Evolutionary conservation across 306 rosid species (phyloP).

Genomic region (Sophora flavescens): DNA sequence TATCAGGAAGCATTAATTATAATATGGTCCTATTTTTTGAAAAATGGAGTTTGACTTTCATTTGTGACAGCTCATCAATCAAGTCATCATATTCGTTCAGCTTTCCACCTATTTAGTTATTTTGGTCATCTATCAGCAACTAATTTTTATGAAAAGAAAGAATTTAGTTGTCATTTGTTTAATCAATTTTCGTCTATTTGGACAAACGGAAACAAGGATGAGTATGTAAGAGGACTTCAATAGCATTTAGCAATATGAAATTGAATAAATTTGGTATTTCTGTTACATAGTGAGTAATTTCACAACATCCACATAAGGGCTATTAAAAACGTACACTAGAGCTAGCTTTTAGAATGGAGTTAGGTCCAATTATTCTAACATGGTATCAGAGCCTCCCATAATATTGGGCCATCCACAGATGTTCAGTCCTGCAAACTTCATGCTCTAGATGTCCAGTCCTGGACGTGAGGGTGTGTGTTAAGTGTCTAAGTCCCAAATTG

Average conservation of each 20-base stretch:
- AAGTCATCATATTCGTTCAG: neutral
- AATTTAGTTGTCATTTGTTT: neutral
- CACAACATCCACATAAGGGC: constrained; percentile 25
- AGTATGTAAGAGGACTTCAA: neutral
- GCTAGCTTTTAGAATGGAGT: too few relatives aligned
- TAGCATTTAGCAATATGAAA: neutral
- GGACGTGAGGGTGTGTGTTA: too few relatives aligned
- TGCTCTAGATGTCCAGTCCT: too few relatives aligned
- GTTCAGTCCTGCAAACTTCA: too few relatives aligned
- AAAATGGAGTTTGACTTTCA: neutral
- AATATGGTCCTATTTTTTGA: neutral
- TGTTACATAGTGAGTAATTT: constrained; percentile 23
- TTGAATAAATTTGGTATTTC: constrained; percentile 3
- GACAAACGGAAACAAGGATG: neutral
- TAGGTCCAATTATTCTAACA: too few relatives aligned
- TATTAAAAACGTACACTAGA: constrained; percentile 38
- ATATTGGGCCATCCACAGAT: too few relatives aligned
- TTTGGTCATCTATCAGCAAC: neutral
- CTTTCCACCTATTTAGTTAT: neutral
- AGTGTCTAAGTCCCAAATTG: too few relatives aligned
- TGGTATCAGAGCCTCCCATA: too few relatives aligned
- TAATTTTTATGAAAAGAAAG: neutral
- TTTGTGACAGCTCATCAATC: neutral
- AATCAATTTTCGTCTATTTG: neutral
- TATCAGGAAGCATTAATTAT: neutral